phyloP scores from a whole-genome alignment of 139 green algal genomes.

The Volvox reticuliferus region DNA sequence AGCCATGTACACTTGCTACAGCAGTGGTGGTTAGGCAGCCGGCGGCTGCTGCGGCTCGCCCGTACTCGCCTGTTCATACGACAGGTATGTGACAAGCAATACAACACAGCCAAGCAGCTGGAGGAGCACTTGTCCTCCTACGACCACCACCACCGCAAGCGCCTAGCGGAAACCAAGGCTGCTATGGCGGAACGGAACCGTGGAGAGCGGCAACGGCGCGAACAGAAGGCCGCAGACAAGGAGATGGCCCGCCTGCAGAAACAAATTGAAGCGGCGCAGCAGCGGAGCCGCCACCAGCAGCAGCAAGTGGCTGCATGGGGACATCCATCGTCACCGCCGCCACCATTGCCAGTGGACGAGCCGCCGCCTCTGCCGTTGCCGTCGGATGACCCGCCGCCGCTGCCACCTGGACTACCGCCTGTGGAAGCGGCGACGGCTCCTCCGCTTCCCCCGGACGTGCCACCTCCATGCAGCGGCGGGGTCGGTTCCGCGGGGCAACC shows the following conservation, averaged over 20 bases:
- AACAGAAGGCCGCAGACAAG: conserved; percentile 55
- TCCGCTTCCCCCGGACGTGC: neutral
- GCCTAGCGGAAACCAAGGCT: conserved; percentile 53
- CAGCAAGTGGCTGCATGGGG: neutral
- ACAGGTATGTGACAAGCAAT: conserved; percentile 94
- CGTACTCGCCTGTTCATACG: too few species aligned
- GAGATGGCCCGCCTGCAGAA: conserved; percentile 57
- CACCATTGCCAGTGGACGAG: neutral
- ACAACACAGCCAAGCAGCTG: conserved; percentile 85
- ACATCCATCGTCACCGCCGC: neutral
- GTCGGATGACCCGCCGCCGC: neutral
- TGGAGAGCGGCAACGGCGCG: conserved; percentile 45
- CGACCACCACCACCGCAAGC: conserved; percentile 89
- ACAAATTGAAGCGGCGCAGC: conserved; percentile 50
- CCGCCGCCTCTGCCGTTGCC: conserved; percentile 10
- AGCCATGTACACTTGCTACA: too few species aligned
- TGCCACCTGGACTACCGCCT: neutral
- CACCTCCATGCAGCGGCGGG: neutral
- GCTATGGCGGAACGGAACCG: conserved; percentile 52
- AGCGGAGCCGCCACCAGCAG: conserved; percentile 23
- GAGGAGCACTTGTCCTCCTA: conserved; percentile 93
- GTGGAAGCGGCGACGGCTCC: neutral
- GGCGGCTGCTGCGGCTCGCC: too few species aligned
- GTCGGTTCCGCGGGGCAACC: neutral
- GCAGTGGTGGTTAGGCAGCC: too few species aligned